Base-by-base conservation (phyloP, 2,329 filamentous ascomycete species). In the Aspergillus quadrilineatus region DNA sequence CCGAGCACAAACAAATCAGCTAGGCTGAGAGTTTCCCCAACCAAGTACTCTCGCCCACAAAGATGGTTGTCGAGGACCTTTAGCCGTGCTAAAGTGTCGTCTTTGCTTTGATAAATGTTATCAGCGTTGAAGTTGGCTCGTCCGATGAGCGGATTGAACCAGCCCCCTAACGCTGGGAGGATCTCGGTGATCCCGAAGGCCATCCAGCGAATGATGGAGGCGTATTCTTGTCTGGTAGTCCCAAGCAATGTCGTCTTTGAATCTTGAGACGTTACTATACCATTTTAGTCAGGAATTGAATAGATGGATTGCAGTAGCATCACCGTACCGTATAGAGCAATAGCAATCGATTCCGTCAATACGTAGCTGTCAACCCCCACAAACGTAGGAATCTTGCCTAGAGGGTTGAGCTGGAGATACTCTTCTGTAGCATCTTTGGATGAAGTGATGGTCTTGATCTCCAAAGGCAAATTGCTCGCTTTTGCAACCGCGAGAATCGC, bases 351-450 rank as follows among this genome's bases (percentile, higher is more conserved):
- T 43, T 58, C 58, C 17, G 50, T 47, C 8, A 60, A 30, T 6
- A 48, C 49, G 29, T 30, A 53, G 26, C 58, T 52, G 58, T 60
- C 55, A 6, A 42, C 15, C 22, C 55, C 51, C 22, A 55, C 14
- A n/a, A 60, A 60, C 1, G 56, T 50, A 15, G 55, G 58, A 22
- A 58, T 41, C 34, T 60, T 53, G 52, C 58, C 55, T 9, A 58
- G 42, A 10, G 47, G 50, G 26, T 49, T 60, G 3, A 60, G 43
- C n/a, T 15, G 22, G 30, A 58, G 46, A 37, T 54, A 52, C 39
- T 43, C 49, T n/a, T 43, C 26, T 1, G 49, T 36, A 4, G 49
- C 37, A 7, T 43, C 49, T 3, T 17, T 30, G 2, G 37, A 30
- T 6, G 49, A 51, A 10, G 42, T 32, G 26, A 55, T 29, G 34